A percentile compares a stretch with the other conserved stretches of the same genome.
These are phyloP conservation scores for Podospora comata DNA, from an alignment of 495 filamentous ascomycete genomes.

Conservation along the genomic window DNA sequence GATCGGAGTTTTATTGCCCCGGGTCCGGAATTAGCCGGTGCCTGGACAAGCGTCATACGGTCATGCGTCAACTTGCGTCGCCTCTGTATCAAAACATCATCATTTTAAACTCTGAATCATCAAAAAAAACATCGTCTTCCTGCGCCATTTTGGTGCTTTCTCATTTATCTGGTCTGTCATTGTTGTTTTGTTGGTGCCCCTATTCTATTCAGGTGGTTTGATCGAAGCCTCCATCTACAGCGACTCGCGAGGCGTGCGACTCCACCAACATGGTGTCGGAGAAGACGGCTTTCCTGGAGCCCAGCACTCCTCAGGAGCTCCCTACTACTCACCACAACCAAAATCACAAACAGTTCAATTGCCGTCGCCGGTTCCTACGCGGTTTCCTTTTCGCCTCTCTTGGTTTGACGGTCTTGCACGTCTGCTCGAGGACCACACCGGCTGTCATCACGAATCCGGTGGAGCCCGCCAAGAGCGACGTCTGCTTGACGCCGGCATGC, in stretches of 20 bases:
- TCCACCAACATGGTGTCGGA: not conserved
- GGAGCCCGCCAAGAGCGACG: not conserved
- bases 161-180: too few relatives aligned
- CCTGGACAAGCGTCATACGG: too few relatives aligned
- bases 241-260: not conserved
- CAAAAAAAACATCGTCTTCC: too few relatives aligned
- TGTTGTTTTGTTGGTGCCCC: too few relatives aligned
- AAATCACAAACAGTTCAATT: not conserved
- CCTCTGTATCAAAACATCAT: too few relatives aligned
- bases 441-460: not conserved
- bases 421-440: not conserved
- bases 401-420: not conserved
- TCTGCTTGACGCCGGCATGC: slow-evolving; percentile 61
- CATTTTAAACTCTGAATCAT: too few relatives aligned
- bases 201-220: not conserved
- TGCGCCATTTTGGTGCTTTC: too few relatives aligned
- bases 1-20: too few relatives aligned
- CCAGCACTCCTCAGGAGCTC: not conserved
- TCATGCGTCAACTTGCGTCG: too few relatives aligned
- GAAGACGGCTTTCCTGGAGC: not conserved
- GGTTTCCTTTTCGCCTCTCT: not conserved
- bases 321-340: too few relatives aligned
- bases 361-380: not conserved
- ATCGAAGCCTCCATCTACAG: not conserved
- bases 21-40: too few relatives aligned